Evolutionary conservation across 2,329 filamentous ascomycete genomes (phyloP), one percentile per base, ranked within the genome.

Genomic region (Falciphora oryzae): DNA sequence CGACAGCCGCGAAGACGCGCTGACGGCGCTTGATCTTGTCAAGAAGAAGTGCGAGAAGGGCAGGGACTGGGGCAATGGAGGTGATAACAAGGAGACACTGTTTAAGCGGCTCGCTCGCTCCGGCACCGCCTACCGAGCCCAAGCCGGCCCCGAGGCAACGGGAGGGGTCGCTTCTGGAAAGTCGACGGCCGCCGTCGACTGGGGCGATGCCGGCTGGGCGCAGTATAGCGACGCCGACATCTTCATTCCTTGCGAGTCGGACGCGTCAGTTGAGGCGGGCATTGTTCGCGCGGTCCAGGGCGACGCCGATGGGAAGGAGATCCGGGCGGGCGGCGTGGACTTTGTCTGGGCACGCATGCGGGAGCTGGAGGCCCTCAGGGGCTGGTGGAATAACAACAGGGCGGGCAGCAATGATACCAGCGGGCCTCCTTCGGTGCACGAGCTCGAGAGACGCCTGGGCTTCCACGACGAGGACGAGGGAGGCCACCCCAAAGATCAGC

Each of bases 21-120:
- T 85, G 68, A 93, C 95, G 3, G 96, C 93, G 68, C 87, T 99
- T 18, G 93, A 98, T 71, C 88, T 99, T 1, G 87, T 98, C 61
- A 96, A 95, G 76, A 89, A 94, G 73, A 99, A 99, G 75, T 97
- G 94, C 75, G 93, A 98, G 75, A 95, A 91, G 76, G 95, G 95
- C 57, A 91, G 90, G 68, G 77, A 81, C 29, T 99, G 93, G 91
- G 95, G 92, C 50, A 89, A 89, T 0, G 86, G 86, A 62, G 92
- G 96, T 58, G 83, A 87, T 2, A 88, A 88, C 59, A 89, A 88
- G 57, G 95, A 99, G 77, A 94, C 92, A 69, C 87, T 99, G 62
- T 99, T 98, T 80, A 90, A 89, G 69, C 87, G 94, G 13, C 82
- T 99, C 4, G 85, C 83, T 4, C 83, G 88, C 59, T 80, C 86